Base-by-base conservation (phyloP, 371 early-diverging fungal species). In the Lichtheimia hyalospora region DNA sequence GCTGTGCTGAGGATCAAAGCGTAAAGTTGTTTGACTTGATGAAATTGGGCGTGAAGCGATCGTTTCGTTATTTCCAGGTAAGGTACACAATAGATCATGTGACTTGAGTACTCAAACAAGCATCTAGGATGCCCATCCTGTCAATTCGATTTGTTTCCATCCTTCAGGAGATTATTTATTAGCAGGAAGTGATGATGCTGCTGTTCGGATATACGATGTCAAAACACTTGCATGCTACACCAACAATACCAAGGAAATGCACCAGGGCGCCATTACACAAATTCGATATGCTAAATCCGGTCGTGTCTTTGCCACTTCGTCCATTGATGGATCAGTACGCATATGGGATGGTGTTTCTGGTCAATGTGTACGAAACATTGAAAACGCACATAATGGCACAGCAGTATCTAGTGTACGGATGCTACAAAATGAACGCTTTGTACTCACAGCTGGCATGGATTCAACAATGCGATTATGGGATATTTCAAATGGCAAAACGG, bases 1-100 rank as follows among this genome's bases (percentile, higher is more conserved):
- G 91, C 48, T 89, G 93, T 63, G 86, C 94, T 1, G 93, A 93
- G 24, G 96, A 96, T 62, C 83, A 77, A 62, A 82, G 82, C 46
- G 89, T 96, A 61, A 94, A 94, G 72, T 67, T 97, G 49, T 97
- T 90, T 68, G 96, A 96, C 72, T 70, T 97, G 50, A 85, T 89
- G 23, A 90, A 87, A 61, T 79, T 88, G 7, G 83, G 85, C 25
- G 89, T 89, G 14, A 94, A 94, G 62, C 71, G 92, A 64, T 85
- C 92, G 4, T 95, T 95, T 73, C 78, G 94, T 53, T 94, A 89
- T 73, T 73, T 96, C n/a, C 89, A 90, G 77, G 88, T 86, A 62
- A 44, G n/a, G 40, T 24, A 53, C 15, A 43, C 20, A 16, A 16
- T 7, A 2, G 3, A 46, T 8, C 5, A 46, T 0, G n/a, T n/a